Conservation (phyloP, 208 protist genomes). For the Naegleria fowleri region DNA sequence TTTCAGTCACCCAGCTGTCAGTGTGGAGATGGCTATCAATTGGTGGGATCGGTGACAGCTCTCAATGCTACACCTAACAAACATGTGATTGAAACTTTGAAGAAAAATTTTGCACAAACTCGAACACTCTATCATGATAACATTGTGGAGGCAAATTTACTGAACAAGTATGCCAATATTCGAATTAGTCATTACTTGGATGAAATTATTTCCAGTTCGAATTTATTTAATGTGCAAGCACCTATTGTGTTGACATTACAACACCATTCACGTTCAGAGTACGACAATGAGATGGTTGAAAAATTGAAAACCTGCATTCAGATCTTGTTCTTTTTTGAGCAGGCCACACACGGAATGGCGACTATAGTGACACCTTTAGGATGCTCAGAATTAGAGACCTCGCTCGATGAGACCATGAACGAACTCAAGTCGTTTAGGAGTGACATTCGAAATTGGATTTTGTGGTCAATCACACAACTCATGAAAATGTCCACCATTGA, state of each 20-base stretch:
- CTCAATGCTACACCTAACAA: background rate
- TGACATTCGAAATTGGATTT: background rate
- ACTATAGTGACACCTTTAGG: background rate
- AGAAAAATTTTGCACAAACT: background rate
- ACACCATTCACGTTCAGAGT: background rate
- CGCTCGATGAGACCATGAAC: background rate
- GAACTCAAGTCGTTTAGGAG: background rate
- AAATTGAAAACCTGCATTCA: background rate
- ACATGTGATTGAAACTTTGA: background rate
- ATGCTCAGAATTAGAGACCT: background rate
- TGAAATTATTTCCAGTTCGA: background rate
- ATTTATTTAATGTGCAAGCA: background rate
- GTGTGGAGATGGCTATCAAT: background rate
- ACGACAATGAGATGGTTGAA: background rate
- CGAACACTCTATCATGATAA: background rate
- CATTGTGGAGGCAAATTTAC: background rate
- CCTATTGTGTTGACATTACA: background rate
- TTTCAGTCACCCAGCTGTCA: background rate
- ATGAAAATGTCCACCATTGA: background rate
- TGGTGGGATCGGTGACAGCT: background rate
- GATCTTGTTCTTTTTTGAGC: background rate
- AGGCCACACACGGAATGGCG: background rate
- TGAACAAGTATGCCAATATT: background rate
- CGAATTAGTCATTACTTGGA: background rate
- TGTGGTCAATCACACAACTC: background rate